Evolutionary conservation across 345 rosid species (phyloP).

Genomic region (Hevea brasiliensis): DNA sequence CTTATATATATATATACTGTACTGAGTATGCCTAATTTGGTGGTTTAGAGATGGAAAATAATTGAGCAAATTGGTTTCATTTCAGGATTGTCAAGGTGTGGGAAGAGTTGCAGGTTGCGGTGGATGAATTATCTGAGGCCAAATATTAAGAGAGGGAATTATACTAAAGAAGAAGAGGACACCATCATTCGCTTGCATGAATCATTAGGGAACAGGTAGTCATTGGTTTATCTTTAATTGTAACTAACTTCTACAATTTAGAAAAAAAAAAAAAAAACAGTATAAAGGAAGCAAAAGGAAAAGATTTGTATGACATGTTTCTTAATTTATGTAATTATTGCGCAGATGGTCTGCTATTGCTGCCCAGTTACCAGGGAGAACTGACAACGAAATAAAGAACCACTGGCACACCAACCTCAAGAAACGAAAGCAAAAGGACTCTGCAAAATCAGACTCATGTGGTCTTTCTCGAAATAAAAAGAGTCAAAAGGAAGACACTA

Average conservation of each 20-base stretch:
- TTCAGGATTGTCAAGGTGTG: conserved; percentile 58
- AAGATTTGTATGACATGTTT: neutral
- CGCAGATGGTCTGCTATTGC: conserved; percentile 66
- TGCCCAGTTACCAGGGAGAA: conserved; percentile 55
- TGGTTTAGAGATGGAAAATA: neutral
- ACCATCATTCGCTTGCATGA: conserved; percentile 40
- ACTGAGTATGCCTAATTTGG: no score
- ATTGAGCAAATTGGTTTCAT: neutral
- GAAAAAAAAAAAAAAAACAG: no score
- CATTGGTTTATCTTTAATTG: neutral
- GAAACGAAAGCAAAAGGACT: conserved; percentile 30
- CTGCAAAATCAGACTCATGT: neutral
- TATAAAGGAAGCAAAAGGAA: neutral
- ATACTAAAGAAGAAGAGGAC: conserved; percentile 52
- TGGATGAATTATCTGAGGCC: conserved; percentile 68
- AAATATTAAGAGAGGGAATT: conserved; percentile 54
- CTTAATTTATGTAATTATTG: neutral
- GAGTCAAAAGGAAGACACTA: conserved; percentile 7
- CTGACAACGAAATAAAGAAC: conserved; percentile 62
- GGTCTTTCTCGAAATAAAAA: neutral
- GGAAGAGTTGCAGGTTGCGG: conserved; percentile 64
- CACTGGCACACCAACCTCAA: conserved; percentile 63
- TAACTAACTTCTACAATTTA: no score
- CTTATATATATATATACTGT: no score
- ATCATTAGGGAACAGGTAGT: conserved; percentile 48